Conservation (phyloP, 108 stramenopile genomes). For the Ochromonas danica region DNA sequence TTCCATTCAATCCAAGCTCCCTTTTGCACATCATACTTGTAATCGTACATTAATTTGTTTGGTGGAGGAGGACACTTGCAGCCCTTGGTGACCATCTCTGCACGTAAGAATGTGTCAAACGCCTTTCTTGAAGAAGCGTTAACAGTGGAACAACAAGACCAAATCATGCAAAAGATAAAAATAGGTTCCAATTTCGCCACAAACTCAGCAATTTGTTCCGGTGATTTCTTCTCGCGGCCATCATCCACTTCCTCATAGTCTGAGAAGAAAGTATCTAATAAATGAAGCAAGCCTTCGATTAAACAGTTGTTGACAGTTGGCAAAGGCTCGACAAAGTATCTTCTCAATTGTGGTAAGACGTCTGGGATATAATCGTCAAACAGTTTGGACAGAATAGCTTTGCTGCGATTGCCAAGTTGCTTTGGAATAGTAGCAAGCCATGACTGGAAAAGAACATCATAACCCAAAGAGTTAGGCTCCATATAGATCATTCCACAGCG, state of each 20-base stretch:
- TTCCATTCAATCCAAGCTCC: conserved; percentile 57
- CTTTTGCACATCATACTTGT: conserved; percentile 43
- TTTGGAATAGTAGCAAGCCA: conserved; percentile 53
- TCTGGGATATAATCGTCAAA: conserved; percentile 48
- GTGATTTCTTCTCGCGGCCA: conserved; percentile 43
- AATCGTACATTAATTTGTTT: conserved; percentile 55
- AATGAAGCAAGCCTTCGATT: conserved; percentile 51
- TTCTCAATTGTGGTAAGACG: conserved; percentile 28
- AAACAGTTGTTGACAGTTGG: conserved; percentile 59
- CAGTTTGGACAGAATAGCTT: conserved; percentile 34
- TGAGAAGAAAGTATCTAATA: conserved; percentile 53
- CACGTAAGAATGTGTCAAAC: conserved; percentile 49
- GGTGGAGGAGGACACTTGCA: conserved; percentile 41
- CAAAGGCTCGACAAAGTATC: conserved; percentile 51
- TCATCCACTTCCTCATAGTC: conserved; percentile 46
- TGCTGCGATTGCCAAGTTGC: conserved; percentile 18
- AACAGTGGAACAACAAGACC: conserved; percentile 52
- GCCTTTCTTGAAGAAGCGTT: conserved; percentile 36
- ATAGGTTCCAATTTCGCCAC: conserved; percentile 42
- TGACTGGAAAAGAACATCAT: conserved; percentile 51
- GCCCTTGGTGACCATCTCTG: conserved; percentile 40
- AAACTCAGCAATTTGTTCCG: conserved; percentile 44
- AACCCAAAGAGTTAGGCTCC: conserved; percentile 60
- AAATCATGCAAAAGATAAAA: conserved; percentile 55
- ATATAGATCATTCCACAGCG: conserved; percentile 68